phyloP scores from a whole-genome alignment of 148 eudicot genomes.

The Persicaria maculosa region DNA sequence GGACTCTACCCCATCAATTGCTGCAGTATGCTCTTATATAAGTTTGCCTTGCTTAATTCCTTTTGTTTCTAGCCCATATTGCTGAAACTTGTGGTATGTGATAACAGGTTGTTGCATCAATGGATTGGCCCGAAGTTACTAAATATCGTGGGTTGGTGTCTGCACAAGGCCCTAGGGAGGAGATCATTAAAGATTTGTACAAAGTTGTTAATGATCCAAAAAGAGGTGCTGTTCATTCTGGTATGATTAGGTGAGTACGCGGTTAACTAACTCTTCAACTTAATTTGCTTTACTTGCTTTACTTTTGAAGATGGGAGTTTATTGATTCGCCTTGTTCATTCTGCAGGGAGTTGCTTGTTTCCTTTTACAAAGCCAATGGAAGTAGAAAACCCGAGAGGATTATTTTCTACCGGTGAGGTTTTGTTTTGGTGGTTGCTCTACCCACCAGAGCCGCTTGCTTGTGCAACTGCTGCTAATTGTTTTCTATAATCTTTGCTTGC shows the following conservation, averaged over 20 bases:
- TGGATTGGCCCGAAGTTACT: conserved; percentile 83
- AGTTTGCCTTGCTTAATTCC: too few relatives aligned
- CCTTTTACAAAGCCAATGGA: conserved; percentile 28
- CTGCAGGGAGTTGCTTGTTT: conserved; percentile 50
- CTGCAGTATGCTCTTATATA: conserved; percentile 46
- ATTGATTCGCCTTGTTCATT: neutral
- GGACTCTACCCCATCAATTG: conserved; percentile 75
- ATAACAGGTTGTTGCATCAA: conserved; percentile 77
- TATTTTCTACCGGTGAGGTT: conserved; percentile 61
- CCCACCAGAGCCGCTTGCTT: neutral
- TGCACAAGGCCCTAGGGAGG: conserved; percentile 61
- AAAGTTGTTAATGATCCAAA: conserved; percentile 28
- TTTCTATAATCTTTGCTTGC: too few relatives aligned
- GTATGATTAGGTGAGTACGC: conserved; percentile 53
- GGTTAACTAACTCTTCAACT: neutral
- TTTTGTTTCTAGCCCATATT: neutral
- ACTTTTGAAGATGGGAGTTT: neutral
- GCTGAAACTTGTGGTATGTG: neutral
- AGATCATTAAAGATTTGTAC: conserved; percentile 60
- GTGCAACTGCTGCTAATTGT: too few relatives aligned
- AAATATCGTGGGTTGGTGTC: conserved; percentile 64
- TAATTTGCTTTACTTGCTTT: too few relatives aligned
- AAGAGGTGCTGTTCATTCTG: conserved; percentile 36
- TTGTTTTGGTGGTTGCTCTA: neutral
- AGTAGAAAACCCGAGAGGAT: conserved; percentile 43